phyloP scores from a whole-genome alignment of 768 basidiomycete genomes.

The Leccinum uliginosum region DNA sequence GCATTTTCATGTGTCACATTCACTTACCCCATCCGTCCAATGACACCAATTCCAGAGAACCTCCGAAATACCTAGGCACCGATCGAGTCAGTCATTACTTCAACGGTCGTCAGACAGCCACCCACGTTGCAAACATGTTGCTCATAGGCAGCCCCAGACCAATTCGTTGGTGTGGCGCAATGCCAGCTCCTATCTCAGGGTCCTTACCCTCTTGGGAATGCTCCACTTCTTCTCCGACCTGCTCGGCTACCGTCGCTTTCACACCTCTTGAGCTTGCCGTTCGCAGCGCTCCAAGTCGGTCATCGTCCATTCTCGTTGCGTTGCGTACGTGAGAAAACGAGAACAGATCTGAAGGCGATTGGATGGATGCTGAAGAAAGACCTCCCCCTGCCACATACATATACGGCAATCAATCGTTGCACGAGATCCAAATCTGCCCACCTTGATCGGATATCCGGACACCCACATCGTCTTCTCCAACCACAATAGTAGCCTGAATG shows the following conservation, averaged over 20 bases:
- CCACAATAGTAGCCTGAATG: constrained; percentile 71
- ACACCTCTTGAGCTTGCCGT: constrained; percentile 60
- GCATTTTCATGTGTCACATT: neutral
- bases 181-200: constrained; percentile 41
- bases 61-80: constrained; percentile 68
- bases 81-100: neutral
- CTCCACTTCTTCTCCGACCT: constrained; percentile 40
- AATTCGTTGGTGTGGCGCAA: constrained; percentile 57
- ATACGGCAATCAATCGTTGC: constrained; percentile 3
- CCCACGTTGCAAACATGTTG: constrained; percentile 79
- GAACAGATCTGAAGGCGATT: constrained; percentile 72
- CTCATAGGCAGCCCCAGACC: constrained; percentile 88
- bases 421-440: constrained; percentile 20
- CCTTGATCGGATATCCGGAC: constrained; percentile 93
- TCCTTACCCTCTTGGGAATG: constrained; percentile 26
- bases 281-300: constrained; percentile 65
- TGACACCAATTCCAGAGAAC: constrained; percentile 72
- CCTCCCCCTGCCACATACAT: constrained; percentile 58
- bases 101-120: constrained; percentile 3
- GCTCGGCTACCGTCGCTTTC: constrained; percentile 77
- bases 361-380: constrained; percentile 49
- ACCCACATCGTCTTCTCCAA: constrained; percentile 66
- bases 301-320: constrained; percentile 60
- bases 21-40: constrained; percentile 79
- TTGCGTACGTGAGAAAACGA: constrained; percentile 88